Evolutionary conservation across 148 eudicot species (phyloP).

Genomic region (Euryodendron excelsum): DNA sequence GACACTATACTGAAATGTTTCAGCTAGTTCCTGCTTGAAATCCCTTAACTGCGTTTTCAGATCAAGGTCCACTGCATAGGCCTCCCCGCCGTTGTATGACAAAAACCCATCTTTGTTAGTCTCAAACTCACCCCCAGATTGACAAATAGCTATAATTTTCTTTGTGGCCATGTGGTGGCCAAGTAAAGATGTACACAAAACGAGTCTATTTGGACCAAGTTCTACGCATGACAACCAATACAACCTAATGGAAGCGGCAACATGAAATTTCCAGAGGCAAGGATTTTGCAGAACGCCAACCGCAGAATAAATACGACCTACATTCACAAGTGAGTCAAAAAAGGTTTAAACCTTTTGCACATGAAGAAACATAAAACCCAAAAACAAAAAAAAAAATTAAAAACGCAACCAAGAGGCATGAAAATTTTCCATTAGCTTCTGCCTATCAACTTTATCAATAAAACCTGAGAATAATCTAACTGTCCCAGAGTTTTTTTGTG

Average conservation of each 20-base stretch:
- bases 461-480: background rate
- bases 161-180: conserved; percentile 41
- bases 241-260: background rate
- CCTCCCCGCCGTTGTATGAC: conserved; percentile 72
- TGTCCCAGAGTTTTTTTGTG: too few relatives aligned
- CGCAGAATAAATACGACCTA: background rate
- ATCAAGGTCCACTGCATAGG: conserved; percentile 72
- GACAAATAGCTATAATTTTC: conserved; percentile 81
- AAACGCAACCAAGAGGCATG: too few relatives aligned
- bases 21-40: conserved; percentile 67
- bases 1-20: conserved; percentile 47
- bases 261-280: background rate
- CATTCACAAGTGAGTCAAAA: background rate
- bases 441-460: background rate
- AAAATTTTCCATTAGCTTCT: background rate
- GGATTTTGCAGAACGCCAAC: background rate
- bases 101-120: conserved; percentile 53
- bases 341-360: background rate
- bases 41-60: conserved; percentile 43
- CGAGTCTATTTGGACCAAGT: conserved; percentile 1
- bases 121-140: conserved; percentile 73
- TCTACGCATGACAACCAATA: background rate
- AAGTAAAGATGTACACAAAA: background rate
- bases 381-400: background rate
- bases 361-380: background rate